These are phyloP conservation scores for Viola odorata DNA, from an alignment of 345 rosid genomes.

Conservation along the genomic window DNA sequence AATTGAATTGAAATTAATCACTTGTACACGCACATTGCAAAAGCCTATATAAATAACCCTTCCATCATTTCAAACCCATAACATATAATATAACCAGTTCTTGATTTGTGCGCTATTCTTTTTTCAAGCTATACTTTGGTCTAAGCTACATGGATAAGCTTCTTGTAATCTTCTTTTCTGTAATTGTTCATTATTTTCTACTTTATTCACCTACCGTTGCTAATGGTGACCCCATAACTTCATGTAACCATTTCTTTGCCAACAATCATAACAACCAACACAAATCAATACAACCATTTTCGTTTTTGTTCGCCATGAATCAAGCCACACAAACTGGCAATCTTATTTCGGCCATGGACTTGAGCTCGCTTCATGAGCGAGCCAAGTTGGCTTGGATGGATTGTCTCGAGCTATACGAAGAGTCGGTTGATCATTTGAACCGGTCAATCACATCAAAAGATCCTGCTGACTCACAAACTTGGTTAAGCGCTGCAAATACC, in stretches of 20 bases:
- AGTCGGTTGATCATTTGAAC: constrained; percentile 45
- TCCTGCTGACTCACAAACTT: constrained; percentile 51
- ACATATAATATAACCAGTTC: neutral
- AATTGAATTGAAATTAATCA: no score
- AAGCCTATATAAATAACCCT: constrained; percentile 13
- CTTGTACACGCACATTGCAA: no score
- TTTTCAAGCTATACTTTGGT: no score
- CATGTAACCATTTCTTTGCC: constrained; percentile 42
- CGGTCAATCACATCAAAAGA: constrained; percentile 37
- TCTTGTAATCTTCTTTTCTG: constrained; percentile 1
- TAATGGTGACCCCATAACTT: constrained; percentile 28
- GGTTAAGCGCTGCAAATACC: constrained; percentile 71
- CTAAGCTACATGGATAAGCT: constrained; percentile 27
- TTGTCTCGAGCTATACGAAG: constrained; percentile 61
- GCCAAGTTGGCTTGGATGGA: constrained; percentile 59
- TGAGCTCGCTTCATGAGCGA: constrained; percentile 29
- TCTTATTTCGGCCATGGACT: constrained; percentile 37
- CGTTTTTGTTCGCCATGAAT: constrained; percentile 42
- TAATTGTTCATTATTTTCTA: constrained; percentile 12
- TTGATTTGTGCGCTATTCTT: no score
- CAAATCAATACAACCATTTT: constrained; percentile 5
- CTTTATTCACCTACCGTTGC: constrained; percentile 10
- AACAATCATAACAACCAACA: neutral
- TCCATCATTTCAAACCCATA: constrained; percentile 5
- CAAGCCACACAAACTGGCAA: constrained; percentile 50